Evolutionary conservation across 345 rosid genomes (phyloP), one percentile per base, ranked within the genome.

Genomic region (Mallotus nudiflorus): DNA sequence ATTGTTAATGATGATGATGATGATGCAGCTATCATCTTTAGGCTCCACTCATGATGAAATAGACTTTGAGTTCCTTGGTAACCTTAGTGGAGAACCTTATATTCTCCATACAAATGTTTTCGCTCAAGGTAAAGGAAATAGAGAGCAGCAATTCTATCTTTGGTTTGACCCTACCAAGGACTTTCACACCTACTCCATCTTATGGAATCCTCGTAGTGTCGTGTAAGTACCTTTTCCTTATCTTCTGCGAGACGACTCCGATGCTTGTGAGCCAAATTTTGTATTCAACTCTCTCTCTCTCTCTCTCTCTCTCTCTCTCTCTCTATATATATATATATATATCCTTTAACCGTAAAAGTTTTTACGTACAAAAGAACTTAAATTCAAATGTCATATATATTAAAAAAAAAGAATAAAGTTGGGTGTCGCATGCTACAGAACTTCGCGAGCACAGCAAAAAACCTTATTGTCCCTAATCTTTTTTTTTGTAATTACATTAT

Each of bases 141-240:
- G 19, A 67, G 70, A 67, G 44, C 70, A 67, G 22, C 61, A 52
- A 24, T 67, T 67, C 31, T 67, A 67, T 37, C 70, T 67, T 35
- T 67, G 70, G 70, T 67, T 67, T 67, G 70, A 67, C 25, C 70
- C 70, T 15, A 63, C 67, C 50, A 44, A 63, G n/a, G 67, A 63
- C n/a, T 63, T 63, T 33, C 67, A 63, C 33, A 44, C 67, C 52
- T 63, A 44, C 31, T 63, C 67, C 22, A 1, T 63, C 44, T 29
- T 63, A 22, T 63, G 67, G 67, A 63, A 63, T 44, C 67, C 67
- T 63, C 67, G 13, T 5, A 63, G 37, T 51, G 44, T 63, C 19
- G 44, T 63, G 67, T 63, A 62, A 35, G 1, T 11, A 8, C 8
- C 54, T 50, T 6, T 19, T 1, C n/a, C 22, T 50, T 9, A 18